These are phyloP conservation scores for Carex arenaria DNA, from an alignment of 202 grass and related monocot genomes.

Conservation along the genomic window DNA sequence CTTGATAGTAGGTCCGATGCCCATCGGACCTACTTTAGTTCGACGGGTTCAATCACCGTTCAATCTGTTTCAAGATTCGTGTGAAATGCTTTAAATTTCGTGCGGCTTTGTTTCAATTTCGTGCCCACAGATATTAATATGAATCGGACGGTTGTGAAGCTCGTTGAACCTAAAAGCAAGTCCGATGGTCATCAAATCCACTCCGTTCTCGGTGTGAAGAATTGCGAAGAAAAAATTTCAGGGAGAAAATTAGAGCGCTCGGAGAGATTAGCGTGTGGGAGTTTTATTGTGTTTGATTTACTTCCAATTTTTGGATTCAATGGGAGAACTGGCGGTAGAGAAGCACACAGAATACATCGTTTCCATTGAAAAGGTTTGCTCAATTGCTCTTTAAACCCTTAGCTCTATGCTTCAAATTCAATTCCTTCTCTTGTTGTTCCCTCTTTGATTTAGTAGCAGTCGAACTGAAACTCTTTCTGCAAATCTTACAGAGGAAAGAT, in stretches of 20 bases:
- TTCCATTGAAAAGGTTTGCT: constrained; percentile 68
- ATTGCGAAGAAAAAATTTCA: not conserved
- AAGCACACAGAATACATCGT: constrained; percentile 80
- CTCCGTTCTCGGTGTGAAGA: no score
- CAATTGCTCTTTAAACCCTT: not conserved
- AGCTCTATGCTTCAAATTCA: not conserved
- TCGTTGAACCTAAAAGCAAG: no score
- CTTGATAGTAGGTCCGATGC: no score
- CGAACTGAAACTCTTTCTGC: not conserved
- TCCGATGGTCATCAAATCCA: no score
- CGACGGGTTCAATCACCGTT: no score
- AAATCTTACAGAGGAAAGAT: constrained; percentile 57
- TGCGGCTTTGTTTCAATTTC: no score
- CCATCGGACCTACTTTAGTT: no score
- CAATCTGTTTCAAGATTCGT: no score
- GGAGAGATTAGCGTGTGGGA: not conserved
- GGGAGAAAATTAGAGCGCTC: not conserved
- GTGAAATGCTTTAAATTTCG: no score
- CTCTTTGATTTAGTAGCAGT: not conserved
- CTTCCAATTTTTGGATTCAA: not conserved
- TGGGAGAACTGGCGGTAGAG: constrained; percentile 48
- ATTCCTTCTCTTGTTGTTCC: not conserved
- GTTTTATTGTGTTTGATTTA: not conserved
- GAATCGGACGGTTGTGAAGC: no score
- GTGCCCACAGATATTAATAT: no score